Percentiles rank a stretch among this genome's conserved stretches.
Conservation (phyloP, 2,329 filamentous ascomycete species). For the Penicillium sp. region DNA sequence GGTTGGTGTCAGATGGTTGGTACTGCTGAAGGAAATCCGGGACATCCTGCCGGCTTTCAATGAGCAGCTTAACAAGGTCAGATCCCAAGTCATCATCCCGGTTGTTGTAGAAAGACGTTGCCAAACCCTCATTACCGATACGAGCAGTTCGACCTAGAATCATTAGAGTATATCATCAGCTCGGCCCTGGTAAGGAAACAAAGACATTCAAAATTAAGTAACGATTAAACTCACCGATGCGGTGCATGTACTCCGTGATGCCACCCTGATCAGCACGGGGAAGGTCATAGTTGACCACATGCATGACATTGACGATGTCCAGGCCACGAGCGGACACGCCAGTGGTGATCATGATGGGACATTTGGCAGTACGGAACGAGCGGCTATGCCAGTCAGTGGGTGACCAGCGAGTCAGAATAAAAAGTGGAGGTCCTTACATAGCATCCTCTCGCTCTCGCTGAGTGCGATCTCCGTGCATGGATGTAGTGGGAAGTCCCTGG, state of each 20-base stretch:
- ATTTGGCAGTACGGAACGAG: constrained; percentile 75
- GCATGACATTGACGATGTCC: constrained; percentile 83
- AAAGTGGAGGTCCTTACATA: constrained; percentile 61
- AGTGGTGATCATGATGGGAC: constrained; percentile 84
- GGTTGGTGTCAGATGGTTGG: constrained; percentile 49
- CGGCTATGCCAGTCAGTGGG: constrained; percentile 55
- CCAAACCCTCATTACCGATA: constrained; percentile 84
- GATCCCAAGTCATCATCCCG: constrained; percentile 74
- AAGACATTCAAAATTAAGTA: not conserved
- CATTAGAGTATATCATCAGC: not conserved
- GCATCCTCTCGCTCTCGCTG: constrained; percentile 92
- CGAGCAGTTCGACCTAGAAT: constrained; percentile 82
- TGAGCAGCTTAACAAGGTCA: constrained; percentile 77
- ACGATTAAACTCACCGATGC: constrained; percentile 71
- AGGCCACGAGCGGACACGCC: constrained; percentile 87
- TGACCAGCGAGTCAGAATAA: constrained; percentile 3
- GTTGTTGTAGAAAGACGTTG: constrained; percentile 88
- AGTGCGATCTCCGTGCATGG: constrained; percentile 85
- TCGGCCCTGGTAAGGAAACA: not conserved
- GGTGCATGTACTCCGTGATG: constrained; percentile 91
- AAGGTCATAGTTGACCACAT: constrained; percentile 93
- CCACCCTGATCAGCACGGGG: constrained; percentile 78
- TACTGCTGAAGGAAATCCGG: constrained; percentile 79
- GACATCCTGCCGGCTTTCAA: constrained; percentile 78
- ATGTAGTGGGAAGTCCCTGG: constrained; percentile 77